Base-by-base conservation (phyloP, 1,139 yeast genomes). In the Sugiyamaella grinbergsii region DNA sequence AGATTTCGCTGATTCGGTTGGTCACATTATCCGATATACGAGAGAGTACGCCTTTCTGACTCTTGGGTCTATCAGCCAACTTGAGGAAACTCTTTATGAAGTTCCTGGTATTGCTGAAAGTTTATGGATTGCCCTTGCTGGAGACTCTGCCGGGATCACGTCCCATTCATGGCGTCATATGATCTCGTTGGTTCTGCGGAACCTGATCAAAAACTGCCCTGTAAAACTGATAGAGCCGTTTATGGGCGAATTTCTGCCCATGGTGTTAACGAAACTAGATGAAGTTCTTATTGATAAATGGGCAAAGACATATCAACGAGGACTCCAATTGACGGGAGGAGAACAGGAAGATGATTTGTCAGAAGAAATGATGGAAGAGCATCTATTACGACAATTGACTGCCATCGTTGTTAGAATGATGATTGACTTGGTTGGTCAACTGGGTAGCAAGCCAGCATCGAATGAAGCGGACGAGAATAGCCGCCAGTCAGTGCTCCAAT, bases 341-440 rank as follows among this genome's bases (percentile, higher is more conserved):
- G 64, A 61, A 7, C 64, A 62, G 20, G 87, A 83, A 55, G 94
- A 85, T 52, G 84, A 89, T 15, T 75, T 94, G 61, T 84, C 94
- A n/a, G 97, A 91, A 63, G 98, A 93, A 66, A 93, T 93, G 95
- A 85, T 93, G 87, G 98, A 93, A 60, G 98, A 93, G 66, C 96
- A 93, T 67, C 78, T 93, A 76, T 74, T 93, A 56, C 76, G 98
- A 57, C 98, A 93, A 67, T 77, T 93, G 50, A 90, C 98, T 0
- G 96, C 96, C 1, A 90, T 95, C 5, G 90, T 88, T n/a, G 96
- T 87, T 39, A 74, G 98, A 55, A 76, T 91, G 62, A 70, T 93
- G 58, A 88, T 93, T 72, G 98, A 93, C 66, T 76, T 90, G 50
- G 87, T 87, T 26, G 95, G 96, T 8, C 97, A 90, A 65, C 51